Evolutionary conservation across 1,139 yeast genomes (phyloP).

Genomic region (Yamadazyma buinensis): DNA sequence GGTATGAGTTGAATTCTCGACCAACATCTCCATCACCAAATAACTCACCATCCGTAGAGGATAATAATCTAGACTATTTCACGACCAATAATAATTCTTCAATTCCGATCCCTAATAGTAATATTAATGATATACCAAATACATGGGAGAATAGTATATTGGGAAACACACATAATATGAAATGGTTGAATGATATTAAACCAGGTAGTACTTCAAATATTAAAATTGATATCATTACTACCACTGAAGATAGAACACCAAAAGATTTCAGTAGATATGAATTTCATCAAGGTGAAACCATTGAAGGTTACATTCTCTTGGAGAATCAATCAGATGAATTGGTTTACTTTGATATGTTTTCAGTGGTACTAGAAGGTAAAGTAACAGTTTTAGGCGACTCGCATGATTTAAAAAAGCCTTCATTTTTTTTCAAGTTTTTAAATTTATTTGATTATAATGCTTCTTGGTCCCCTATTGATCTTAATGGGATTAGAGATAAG

Average conservation of each 20-base stretch:
- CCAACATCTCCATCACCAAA: slow-evolving; percentile 2
- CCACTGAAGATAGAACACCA: slow-evolving; percentile 32
- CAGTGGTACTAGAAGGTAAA: slow-evolving; percentile 55
- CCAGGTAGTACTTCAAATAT: slow-evolving; percentile 24
- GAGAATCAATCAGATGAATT: slow-evolving; percentile 37
- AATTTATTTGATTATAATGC: slow-evolving; percentile 46
- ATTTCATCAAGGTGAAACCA: slow-evolving; percentile 51
- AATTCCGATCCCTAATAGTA: slow-evolving; percentile 13
- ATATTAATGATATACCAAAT: slow-evolving; percentile 12
- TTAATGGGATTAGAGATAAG: slow-evolving; percentile 37
- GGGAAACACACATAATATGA: slow-evolving; percentile 40
- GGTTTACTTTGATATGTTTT: slow-evolving; percentile 53
- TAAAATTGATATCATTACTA: slow-evolving; percentile 30
- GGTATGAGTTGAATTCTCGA: slow-evolving; percentile 22
- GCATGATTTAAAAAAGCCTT: slow-evolving; percentile 17
- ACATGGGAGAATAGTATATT: slow-evolving; percentile 42
- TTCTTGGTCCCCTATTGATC: slow-evolving; percentile 44
- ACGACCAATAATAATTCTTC: slow-evolving; percentile 18
- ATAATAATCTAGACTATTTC: slow-evolving; percentile 3
- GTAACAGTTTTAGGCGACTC: slow-evolving; percentile 21
- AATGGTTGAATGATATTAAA: slow-evolving; percentile 28
- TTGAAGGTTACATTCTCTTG: slow-evolving; percentile 51
- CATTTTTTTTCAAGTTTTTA: slow-evolving; percentile 30
- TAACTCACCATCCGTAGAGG: background rate
- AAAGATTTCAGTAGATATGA: slow-evolving; percentile 28